These are phyloP conservation scores for Calycina marina DNA, from an alignment of 2,329 filamentous ascomycete species.

Conservation along the genomic window DNA sequence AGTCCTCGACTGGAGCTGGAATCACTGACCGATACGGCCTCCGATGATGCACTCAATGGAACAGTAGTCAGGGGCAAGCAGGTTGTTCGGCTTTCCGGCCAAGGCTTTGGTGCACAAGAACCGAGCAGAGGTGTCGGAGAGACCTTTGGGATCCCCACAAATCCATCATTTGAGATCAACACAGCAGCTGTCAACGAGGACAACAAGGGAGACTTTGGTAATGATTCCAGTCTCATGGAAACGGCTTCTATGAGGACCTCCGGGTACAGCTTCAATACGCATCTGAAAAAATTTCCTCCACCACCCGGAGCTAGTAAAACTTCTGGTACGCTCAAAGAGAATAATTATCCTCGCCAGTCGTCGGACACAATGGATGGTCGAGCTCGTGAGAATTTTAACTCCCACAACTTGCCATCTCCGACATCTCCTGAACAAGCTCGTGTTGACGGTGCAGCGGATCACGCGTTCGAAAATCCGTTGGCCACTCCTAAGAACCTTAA, in stretches of 20 bases:
- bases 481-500: too few species aligned
- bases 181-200: neutral
- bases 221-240: neutral
- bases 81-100: constrained; percentile 8
- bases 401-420: too few species aligned
- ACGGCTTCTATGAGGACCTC: constrained; percentile 5
- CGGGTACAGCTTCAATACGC: neutral
- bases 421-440: too few species aligned
- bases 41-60: neutral
- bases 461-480: too few species aligned
- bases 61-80: constrained; percentile 1
- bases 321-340: too few species aligned
- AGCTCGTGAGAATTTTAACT: too few species aligned
- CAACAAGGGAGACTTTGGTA: neutral
- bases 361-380: too few species aligned
- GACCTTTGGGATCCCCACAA: constrained; percentile 14
- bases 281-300: constrained; percentile 1
- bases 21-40: too few species aligned
- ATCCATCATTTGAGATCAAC: constrained; percentile 7
- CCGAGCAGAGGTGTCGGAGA: constrained; percentile 15
- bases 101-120: constrained; percentile 13
- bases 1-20: too few species aligned
- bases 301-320: too few species aligned
- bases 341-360: too few species aligned
- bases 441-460: too few species aligned